Percentiles rank a stretch among this genome's conserved stretches.
phyloP scores from a whole-genome alignment of 176 grass and related monocot species.

The maize (Zea mays) region Zm-B73-REFERENCE-NAM-5.0 NC_050101.1:162938501-162939000 shows the following conservation, averaged over 20 bases:
- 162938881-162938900: background rate
- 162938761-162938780: background rate
- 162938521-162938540: background rate
- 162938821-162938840: background rate
- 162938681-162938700: background rate
- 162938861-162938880: background rate
- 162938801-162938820: background rate
- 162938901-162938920: background rate
- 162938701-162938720: background rate
- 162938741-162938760: background rate
- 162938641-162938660: background rate
- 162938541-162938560: background rate
- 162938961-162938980: background rate
- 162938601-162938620: background rate
- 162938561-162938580: background rate
- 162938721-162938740: background rate
- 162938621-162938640: background rate
- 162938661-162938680: background rate
- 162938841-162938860: background rate
- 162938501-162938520: background rate
- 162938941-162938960: background rate
- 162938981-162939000: background rate
- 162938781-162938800: background rate
- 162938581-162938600: background rate
- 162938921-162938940: background rate